Evolutionary conservation across 169 alveolate species (phyloP).

Genomic region (Eimeria falciformis): DNA sequence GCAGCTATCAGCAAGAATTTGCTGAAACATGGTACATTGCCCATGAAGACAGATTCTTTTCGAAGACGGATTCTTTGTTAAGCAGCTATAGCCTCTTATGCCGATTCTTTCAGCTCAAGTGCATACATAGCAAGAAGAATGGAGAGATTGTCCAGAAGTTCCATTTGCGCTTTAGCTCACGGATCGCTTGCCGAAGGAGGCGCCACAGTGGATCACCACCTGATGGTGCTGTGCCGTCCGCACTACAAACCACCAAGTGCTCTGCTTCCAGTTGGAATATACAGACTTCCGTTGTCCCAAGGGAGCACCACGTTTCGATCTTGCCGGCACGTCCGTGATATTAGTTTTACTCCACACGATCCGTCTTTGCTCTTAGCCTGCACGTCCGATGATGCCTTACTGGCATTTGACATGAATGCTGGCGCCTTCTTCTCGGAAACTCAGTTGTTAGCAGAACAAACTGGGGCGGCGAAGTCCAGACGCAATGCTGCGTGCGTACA

Average conservation of each 20-base stretch:
- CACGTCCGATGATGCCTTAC: constrained; percentile 24
- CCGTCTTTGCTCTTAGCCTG: constrained; percentile 45
- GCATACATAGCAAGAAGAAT: background rate
- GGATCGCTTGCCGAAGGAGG: constrained; percentile 65
- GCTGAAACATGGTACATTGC: background rate
- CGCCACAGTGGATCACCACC: constrained; percentile 53
- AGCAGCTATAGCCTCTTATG: too few species aligned
- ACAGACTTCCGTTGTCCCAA: background rate
- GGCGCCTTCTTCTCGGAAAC: constrained; percentile 38
- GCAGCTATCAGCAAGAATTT: background rate
- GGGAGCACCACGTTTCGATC: background rate
- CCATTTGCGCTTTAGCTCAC: constrained; percentile 40
- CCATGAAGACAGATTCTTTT: background rate
- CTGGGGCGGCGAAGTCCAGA: background rate
- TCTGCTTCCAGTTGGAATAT: constrained; percentile 21
- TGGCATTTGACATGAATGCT: constrained; percentile 44
- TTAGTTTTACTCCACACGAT: constrained; percentile 13
- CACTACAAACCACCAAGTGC: constrained; percentile 61
- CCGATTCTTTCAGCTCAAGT: background rate
- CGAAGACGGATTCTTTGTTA: background rate
- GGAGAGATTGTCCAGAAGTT: constrained; percentile 12
- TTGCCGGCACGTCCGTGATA: background rate
- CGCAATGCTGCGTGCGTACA: constrained; percentile 8
- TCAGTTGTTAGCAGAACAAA: constrained; percentile 15
- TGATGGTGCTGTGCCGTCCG: constrained; percentile 47